Evolutionary conservation across 768 basidiomycete species (phyloP).

Genomic region (Termitomyces sp.): DNA sequence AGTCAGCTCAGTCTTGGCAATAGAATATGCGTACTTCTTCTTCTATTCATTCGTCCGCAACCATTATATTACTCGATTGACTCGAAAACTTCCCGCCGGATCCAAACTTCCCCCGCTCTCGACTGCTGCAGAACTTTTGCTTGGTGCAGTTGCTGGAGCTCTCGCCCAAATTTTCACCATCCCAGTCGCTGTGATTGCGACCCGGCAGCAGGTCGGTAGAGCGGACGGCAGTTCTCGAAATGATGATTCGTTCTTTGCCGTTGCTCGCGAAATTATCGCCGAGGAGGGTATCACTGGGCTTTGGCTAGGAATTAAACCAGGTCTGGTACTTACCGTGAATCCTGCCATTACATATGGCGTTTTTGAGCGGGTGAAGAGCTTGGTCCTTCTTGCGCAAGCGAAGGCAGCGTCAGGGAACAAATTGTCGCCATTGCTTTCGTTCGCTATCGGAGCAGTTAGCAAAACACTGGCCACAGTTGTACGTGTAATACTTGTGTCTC

Average conservation of each 20-base stretch:
- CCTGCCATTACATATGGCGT: conserved; percentile 97
- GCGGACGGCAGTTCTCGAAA: conserved; percentile 16
- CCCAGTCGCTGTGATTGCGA: conserved; percentile 96
- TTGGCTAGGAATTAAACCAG: conserved; percentile 91
- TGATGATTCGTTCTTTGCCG: conserved; percentile 73
- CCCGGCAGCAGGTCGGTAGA: conserved; percentile 87
- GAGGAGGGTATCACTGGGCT: conserved; percentile 86
- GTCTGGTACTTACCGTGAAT: conserved; percentile 93
- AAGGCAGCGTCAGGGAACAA: conserved; percentile 44
- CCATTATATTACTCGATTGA: conserved; percentile 71
- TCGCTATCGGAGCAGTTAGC: conserved; percentile 85
- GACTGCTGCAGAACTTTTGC: conserved; percentile 73
- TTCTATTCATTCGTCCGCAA: conserved; percentile 92
- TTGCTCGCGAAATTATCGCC: conserved; percentile 81
- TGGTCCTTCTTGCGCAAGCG: conserved; percentile 54
- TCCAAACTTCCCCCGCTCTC: conserved; percentile 59
- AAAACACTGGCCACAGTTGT: conserved; percentile 96
- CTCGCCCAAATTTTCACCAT: conserved; percentile 98
- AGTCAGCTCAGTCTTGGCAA: not conserved
- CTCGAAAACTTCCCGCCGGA: conserved; percentile 52
- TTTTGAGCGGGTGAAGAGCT: conserved; percentile 85
- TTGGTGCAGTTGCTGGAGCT: conserved; percentile 90
- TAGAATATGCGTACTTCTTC: conserved; percentile 99
- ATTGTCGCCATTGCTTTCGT: conserved; percentile 73
- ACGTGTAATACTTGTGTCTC: conserved; percentile 23